These are phyloP conservation scores for Acacia crassicarpa DNA, from an alignment of 306 rosid genomes.

Conservation along the genomic window DNA sequence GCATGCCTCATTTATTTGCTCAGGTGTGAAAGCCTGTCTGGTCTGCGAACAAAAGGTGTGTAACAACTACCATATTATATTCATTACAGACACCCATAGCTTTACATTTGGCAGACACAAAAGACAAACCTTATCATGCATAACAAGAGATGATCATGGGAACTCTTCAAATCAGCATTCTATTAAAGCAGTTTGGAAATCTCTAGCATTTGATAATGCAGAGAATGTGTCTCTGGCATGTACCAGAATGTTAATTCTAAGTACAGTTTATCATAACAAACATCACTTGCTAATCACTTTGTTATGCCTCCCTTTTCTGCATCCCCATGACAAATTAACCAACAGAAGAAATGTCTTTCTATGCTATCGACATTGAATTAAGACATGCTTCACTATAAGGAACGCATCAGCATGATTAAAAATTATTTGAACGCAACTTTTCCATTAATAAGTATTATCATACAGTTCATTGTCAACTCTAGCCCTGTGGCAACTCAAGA, in stretches of 20 bases:
- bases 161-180: background rate
- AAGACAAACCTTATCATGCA: background rate
- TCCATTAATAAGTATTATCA: background rate
- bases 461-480: background rate
- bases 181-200: background rate
- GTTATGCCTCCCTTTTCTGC: background rate
- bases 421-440: background rate
- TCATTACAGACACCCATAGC: background rate
- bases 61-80: background rate
- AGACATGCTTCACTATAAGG: background rate
- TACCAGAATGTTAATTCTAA: background rate
- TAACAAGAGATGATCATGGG: background rate
- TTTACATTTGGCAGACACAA: background rate
- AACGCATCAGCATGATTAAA: background rate
- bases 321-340: background rate
- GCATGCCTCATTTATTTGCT: conserved; percentile 79
- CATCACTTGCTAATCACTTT: background rate
- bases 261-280: background rate
- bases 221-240: too few species aligned
- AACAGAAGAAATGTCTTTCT: background rate
- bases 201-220: background rate
- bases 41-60: conserved; percentile 53
- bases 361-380: background rate
- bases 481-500: background rate
- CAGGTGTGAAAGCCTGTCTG: conserved; percentile 74